Percentiles rank a stretch among this genome's conserved stretches.
phyloP scores from a whole-genome alignment of 2,329 filamentous ascomycete species.

The Fusarium nurragi region DNA sequence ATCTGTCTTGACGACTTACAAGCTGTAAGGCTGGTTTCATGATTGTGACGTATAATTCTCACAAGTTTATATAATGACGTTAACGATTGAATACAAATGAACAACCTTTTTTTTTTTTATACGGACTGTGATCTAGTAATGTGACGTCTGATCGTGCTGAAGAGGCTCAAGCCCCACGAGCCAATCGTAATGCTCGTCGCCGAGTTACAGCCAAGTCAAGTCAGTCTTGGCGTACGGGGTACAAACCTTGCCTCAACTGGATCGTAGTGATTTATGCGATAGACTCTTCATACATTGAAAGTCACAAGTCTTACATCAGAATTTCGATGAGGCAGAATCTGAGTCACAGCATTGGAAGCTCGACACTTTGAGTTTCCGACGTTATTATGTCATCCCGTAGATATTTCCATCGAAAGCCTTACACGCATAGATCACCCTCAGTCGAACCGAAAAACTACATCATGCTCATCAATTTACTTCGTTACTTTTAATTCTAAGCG shows the following conservation, averaged over 20 bases:
- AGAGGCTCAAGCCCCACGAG: neutral
- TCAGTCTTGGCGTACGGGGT: neutral
- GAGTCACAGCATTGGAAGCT: neutral
- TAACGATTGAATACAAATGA: constrained; percentile 7
- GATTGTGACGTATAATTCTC: neutral
- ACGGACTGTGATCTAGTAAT: neutral
- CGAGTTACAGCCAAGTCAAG: neutral
- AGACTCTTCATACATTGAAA: neutral
- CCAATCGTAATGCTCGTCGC: no score
- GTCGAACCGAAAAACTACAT: neutral
- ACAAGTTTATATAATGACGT: constrained; percentile 8
- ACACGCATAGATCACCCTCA: neutral
- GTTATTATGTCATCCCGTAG: neutral
- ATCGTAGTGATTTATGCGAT: neutral
- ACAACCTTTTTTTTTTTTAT: neutral
- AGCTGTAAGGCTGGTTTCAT: constrained; percentile 19
- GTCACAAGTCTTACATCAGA: neutral
- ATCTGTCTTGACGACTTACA: constrained; percentile 47
- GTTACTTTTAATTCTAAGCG: constrained; percentile 1
- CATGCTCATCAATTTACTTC: constrained; percentile 2
- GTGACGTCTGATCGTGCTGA: neutral
- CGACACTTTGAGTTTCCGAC: neutral
- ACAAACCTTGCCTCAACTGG: neutral
- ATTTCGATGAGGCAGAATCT: neutral
- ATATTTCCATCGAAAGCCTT: neutral